These are phyloP conservation scores for Sclerospora graminicola DNA, from an alignment of 352 stramenopile species.

Conservation along the genomic window DNA sequence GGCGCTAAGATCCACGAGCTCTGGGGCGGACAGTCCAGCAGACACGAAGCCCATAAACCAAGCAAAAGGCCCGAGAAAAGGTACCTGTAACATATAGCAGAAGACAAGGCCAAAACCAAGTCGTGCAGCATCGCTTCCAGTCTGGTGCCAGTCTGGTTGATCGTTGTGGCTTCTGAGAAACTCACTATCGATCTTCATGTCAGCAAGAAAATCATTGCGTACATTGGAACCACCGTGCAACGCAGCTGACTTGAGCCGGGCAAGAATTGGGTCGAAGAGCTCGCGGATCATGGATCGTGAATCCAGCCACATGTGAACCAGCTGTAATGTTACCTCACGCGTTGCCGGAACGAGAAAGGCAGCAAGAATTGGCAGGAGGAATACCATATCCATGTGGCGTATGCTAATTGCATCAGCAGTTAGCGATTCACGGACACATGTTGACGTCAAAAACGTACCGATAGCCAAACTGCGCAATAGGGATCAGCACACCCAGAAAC, in stretches of 20 bases:
- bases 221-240: conserved; percentile 19
- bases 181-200: conserved; percentile 24
- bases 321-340: conserved; percentile 27
- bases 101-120: conserved; percentile 60
- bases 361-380: conserved; percentile 46
- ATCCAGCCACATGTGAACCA: conserved; percentile 59
- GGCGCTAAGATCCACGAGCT: conserved; percentile 63
- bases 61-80: conserved; percentile 50
- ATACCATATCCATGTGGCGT: conserved; percentile 53
- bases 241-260: conserved; percentile 42
- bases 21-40: conserved; percentile 44
- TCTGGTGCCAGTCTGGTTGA: conserved; percentile 39
- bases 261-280: conserved; percentile 58
- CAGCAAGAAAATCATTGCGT: conserved; percentile 22
- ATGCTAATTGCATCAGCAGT: conserved; percentile 22
- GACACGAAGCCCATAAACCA: conserved; percentile 65
- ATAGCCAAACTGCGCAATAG: conserved; percentile 49
- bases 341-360: conserved; percentile 39
- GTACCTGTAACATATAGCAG: conserved; percentile 43
- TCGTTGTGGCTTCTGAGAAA: conserved; percentile 14
- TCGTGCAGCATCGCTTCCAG: conserved; percentile 51
- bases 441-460: conserved; percentile 18
- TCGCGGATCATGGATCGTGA: conserved; percentile 53
- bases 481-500: conserved; percentile 38
- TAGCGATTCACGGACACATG: neutral